Percentiles rank a stretch among this genome's conserved stretches.
phyloP scores from a whole-genome alignment of 345 rosid genomes.

The Limnanthes douglasii region DNA sequence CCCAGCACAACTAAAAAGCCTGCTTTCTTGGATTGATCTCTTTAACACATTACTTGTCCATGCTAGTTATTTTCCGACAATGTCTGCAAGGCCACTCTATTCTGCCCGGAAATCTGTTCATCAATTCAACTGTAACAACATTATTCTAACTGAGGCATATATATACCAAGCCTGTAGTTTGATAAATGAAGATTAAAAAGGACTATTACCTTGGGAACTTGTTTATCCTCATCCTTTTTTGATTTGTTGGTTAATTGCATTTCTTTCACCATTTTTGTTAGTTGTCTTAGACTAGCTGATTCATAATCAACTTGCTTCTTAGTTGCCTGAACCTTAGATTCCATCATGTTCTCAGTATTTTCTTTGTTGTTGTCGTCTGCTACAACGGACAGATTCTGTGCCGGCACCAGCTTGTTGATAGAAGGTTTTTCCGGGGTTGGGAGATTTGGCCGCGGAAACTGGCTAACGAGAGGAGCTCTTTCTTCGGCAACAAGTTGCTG shows the following conservation, averaged over 20 bases:
- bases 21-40: no score
- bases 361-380: constrained; percentile 18
- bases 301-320: constrained; percentile 10
- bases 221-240: no score
- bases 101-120: constrained; percentile 7
- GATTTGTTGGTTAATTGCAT: no score
- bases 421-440: constrained; percentile 8
- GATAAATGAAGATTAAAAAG: background rate
- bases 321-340: constrained; percentile 6
- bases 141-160: background rate
- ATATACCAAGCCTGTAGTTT: background rate
- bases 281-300: constrained; percentile 26
- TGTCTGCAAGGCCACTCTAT: constrained; percentile 17
- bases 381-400: constrained; percentile 5
- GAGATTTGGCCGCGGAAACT: constrained; percentile 10
- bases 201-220: no score
- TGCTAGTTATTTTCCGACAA: constrained; percentile 16
- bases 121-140: background rate
- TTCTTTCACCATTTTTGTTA: constrained; percentile 27
- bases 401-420: constrained; percentile 10
- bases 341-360: constrained; percentile 8
- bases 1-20: no score
- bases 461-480: no score
- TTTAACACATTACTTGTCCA: no score
- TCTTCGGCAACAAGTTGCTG: no score